These are phyloP conservation scores for Vitis rotundifolia DNA, from an alignment of 164 flowering plant genomes.

Conservation along the genomic window DNA sequence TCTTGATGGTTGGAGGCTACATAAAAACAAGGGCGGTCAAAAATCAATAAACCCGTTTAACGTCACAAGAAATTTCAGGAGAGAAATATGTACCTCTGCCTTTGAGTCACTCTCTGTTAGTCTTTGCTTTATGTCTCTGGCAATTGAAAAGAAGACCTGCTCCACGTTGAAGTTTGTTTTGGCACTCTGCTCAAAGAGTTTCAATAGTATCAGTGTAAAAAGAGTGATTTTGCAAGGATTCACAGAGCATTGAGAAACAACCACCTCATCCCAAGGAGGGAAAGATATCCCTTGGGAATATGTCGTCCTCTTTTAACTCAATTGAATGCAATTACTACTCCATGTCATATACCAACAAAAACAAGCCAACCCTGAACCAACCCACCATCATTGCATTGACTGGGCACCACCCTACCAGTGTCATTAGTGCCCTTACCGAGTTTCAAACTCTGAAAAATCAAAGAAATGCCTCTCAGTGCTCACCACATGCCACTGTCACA, in stretches of 20 bases:
- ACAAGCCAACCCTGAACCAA: too few species aligned
- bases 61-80: not conserved
- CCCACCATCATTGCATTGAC: too few species aligned
- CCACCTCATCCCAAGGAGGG: too few species aligned
- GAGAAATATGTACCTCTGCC: conserved; percentile 32
- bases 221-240: not conserved
- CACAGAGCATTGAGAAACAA: not conserved
- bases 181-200: conserved; percentile 43
- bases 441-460: not conserved
- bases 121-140: conserved; percentile 57
- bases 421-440: not conserved
- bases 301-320: too few species aligned
- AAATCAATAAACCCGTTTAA: not conserved
- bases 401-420: not conserved
- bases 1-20: conserved; percentile 52
- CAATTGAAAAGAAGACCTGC: conserved; percentile 60
- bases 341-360: too few species aligned
- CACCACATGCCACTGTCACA: not conserved
- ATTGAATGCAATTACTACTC: too few species aligned
- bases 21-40: not conserved
- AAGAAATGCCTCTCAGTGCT: not conserved
- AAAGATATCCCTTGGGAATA: too few species aligned
- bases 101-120: conserved; percentile 49
- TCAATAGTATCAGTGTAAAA: not conserved
- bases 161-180: conserved; percentile 62